A percentile compares a stretch with the other conserved stretches of the same genome.
Conservation (phyloP, 257 asterid species). For the Vinca minor region DNA sequence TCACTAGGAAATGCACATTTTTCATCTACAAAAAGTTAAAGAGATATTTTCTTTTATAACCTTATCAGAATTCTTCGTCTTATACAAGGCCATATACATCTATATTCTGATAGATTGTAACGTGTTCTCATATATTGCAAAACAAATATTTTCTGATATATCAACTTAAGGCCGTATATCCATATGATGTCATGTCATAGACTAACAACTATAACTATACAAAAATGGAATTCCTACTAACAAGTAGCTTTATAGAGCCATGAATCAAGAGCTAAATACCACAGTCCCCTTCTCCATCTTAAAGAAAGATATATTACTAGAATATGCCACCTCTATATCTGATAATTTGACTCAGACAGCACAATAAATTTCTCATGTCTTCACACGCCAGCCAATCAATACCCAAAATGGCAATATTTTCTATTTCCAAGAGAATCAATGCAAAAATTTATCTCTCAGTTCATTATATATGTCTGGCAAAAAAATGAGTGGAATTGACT, state of each 20-base stretch:
- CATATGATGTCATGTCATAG: background rate
- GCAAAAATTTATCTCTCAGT: background rate
- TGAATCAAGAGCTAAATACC: background rate
- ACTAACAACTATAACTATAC: background rate
- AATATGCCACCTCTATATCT: background rate
- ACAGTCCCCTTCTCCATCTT: background rate
- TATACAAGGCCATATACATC: too few species aligned
- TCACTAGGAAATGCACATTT: background rate
- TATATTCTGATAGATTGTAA: too few species aligned
- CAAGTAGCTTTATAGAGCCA: background rate
- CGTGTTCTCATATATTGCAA: too few species aligned
- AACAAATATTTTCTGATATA: too few species aligned
- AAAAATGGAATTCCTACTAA: background rate
- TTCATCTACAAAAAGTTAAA: background rate
- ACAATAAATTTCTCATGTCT: background rate
- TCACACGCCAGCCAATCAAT: background rate
- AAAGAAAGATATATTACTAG: background rate
- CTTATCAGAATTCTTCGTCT: background rate
- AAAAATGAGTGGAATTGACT: constrained; percentile 25
- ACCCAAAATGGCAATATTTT: background rate
- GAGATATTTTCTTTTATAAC: background rate
- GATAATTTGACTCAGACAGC: background rate
- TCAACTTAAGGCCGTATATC: background rate
- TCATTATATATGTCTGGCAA: background rate
- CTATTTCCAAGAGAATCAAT: background rate